A percentile compares a stretch with the other conserved stretches of the same genome.
phyloP scores from a whole-genome alignment of 1,284 basidiomycete genomes.

The Ustilago shanxiensis region DNA sequence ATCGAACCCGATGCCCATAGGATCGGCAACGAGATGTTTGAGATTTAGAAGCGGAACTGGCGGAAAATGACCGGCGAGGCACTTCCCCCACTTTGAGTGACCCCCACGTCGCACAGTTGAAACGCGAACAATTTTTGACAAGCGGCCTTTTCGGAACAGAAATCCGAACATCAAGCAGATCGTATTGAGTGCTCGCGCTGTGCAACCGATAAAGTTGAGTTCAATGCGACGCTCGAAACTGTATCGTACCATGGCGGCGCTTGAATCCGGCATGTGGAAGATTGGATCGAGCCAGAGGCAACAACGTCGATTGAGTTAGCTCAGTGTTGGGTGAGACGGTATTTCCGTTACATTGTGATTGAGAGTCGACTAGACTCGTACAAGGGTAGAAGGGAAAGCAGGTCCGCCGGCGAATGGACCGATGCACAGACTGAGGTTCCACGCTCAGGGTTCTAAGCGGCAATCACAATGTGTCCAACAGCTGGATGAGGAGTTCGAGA shows the following conservation, averaged over 20 bases:
- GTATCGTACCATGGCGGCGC: neutral
- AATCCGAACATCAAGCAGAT: neutral
- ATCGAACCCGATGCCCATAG: neutral
- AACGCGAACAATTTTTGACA: no score
- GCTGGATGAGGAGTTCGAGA: neutral
- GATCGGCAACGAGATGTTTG: neutral
- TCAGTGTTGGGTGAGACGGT: slow-evolving; percentile 9
- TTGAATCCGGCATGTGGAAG: neutral
- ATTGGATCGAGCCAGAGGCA: neutral
- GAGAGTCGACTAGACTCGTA: no score
- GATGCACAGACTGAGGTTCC: neutral
- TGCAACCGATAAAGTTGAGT: slow-evolving; percentile 1
- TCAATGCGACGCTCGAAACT: neutral
- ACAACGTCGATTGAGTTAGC: neutral
- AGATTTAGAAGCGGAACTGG: slow-evolving; percentile 8
- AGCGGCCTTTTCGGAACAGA: neutral
- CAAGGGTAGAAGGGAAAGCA: neutral
- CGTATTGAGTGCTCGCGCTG: neutral
- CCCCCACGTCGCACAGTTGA: no score
- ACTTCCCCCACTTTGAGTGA: neutral
- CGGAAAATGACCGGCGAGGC: slow-evolving; percentile 19
- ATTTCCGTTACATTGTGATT: neutral
- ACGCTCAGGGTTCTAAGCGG: neutral
- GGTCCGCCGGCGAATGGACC: neutral
- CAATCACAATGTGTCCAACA: neutral